Evolutionary conservation across 192 early-diverging fungal species (phyloP).

Genomic region (Phycomyces blakesleeanus): DNA sequence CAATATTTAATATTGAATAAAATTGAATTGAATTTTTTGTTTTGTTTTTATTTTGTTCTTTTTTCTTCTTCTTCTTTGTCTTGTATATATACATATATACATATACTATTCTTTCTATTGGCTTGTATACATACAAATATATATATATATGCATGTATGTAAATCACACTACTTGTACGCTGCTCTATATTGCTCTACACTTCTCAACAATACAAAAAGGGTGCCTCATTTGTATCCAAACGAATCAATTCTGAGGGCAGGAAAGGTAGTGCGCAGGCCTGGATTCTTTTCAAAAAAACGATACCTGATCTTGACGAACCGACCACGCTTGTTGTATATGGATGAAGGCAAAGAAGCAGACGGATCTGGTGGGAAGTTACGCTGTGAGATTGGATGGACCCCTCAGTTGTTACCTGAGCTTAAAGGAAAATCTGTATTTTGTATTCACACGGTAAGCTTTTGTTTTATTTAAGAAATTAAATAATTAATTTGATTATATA

Average conservation of each 20-base stretch:
- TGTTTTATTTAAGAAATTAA: neutral
- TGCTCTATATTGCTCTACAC: too few species aligned
- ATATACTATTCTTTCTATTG: too few species aligned
- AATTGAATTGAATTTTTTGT: too few species aligned
- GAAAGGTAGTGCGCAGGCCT: conserved; percentile 54
- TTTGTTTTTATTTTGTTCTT: neutral
- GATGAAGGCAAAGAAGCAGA: conserved; percentile 49
- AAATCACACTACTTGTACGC: too few species aligned
- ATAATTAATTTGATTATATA: neutral
- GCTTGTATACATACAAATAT: too few species aligned
- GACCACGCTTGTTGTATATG: conserved; percentile 61
- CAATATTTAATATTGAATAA: too few species aligned
- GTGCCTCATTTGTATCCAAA: conserved; percentile 29
- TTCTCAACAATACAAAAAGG: conserved; percentile 18
- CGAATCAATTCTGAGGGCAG: conserved; percentile 59
- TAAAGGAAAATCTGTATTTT: conserved; percentile 58
- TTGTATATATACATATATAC: too few species aligned
- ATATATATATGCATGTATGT: too few species aligned
- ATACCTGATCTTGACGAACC: conserved; percentile 64
- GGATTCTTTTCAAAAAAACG: conserved; percentile 55
- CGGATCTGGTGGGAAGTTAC: conserved; percentile 26
- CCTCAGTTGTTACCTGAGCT: conserved; percentile 53
- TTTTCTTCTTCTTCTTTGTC: neutral
- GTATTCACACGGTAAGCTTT: conserved; percentile 56
- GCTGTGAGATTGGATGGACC: conserved; percentile 57